Evolutionary conservation across 106 monocot species (phyloP), one percentile per base, ranked within the genome.

Genomic region (Xerophyta viscosa): DNA sequence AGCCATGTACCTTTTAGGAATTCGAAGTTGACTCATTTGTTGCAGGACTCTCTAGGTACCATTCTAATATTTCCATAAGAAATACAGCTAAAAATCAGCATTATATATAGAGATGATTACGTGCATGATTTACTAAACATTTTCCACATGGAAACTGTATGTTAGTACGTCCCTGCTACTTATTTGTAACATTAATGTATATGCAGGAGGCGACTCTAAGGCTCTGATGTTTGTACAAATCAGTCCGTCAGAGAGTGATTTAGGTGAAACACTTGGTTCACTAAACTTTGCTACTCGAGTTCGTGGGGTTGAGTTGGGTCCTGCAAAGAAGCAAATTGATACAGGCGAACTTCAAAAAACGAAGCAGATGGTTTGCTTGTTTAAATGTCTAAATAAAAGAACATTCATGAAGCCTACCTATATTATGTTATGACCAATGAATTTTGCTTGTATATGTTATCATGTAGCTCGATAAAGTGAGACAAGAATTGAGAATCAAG

Each of bases 151-250:
- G 5, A 36, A 6, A 36, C 7, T 6, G 11, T 36, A 11, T 36
- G 33, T 36, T 36, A 11, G 7, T 11, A 6, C 11, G 7, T 6
- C 11, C 11, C 33, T 36, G 33, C 33, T 36, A 11, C 33, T 36
- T 6, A 36, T 36, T 36, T 36, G 11, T 36, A 36, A 5, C 33
- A 6, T 5, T 36, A 11, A 6, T 36, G 33, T 9, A 11, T 9
- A 12, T 47, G 13, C 65, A 91, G 91, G 91, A 54, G 91, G 91
- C 19, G 85, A 91, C 54, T 75, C 91, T 1, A 91, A 91, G 57
- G 69, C 81, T 0, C 57, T 91, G 24, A 91, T 91, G 91, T 82
- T 86, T 67, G 91, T 91, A 19, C 91, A 91, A 82, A 78, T 91
- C 43, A 91, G 91, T 52, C 85, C 91, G 2, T 78, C 81, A 0